Percentiles rank a stretch among this genome's conserved stretches.
These are phyloP conservation scores for Penicillium flavigenum DNA, from an alignment of 495 filamentous ascomycete genomes.

Conservation along the genomic window DNA sequence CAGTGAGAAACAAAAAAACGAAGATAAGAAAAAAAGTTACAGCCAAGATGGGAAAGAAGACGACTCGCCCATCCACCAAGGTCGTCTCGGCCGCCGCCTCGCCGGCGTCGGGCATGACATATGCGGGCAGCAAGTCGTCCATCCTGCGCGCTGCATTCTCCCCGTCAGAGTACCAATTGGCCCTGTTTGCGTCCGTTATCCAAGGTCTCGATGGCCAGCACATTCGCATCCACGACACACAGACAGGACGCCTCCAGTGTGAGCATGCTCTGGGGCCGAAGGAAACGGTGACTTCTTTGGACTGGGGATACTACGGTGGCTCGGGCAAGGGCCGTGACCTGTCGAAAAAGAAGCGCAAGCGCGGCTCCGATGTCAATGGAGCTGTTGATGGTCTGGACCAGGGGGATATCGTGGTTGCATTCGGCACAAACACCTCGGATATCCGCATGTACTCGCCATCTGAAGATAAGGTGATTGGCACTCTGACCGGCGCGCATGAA, in stretches of 20 bases:
- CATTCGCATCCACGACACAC: slow-evolving; percentile 59
- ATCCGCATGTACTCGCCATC: slow-evolving; percentile 55
- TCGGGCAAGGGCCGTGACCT: slow-evolving; percentile 36
- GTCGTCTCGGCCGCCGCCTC: slow-evolving; percentile 50
- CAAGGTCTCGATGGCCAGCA: slow-evolving; percentile 60
- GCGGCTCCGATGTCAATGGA: slow-evolving; percentile 48
- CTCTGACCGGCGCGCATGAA: slow-evolving; percentile 51
- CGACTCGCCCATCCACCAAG: slow-evolving; percentile 46
- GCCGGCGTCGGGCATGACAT: slow-evolving; percentile 38
- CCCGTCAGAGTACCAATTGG: slow-evolving; percentile 54
- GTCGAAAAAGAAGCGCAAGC: slow-evolving; percentile 60
- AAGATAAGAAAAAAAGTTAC: slow-evolving; percentile 19
- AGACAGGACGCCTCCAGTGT: slow-evolving; percentile 55
- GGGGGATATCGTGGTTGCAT: slow-evolving; percentile 51
- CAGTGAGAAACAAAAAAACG: slow-evolving; percentile 3
- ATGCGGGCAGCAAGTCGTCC: slow-evolving; percentile 47
- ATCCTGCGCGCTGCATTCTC: slow-evolving; percentile 55
- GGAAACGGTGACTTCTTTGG: slow-evolving; percentile 54
- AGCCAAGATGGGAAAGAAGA: slow-evolving; percentile 52
- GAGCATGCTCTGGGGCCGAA: slow-evolving; percentile 54
- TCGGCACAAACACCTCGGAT: slow-evolving; percentile 54
- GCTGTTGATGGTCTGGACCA: slow-evolving; percentile 35
- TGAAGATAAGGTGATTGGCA: slow-evolving; percentile 51
- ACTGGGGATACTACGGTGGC: slow-evolving; percentile 53
- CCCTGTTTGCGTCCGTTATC: slow-evolving; percentile 60